Base-by-base conservation (phyloP, 306 rosid species). In the Ochetophila trinervis region DNA sequence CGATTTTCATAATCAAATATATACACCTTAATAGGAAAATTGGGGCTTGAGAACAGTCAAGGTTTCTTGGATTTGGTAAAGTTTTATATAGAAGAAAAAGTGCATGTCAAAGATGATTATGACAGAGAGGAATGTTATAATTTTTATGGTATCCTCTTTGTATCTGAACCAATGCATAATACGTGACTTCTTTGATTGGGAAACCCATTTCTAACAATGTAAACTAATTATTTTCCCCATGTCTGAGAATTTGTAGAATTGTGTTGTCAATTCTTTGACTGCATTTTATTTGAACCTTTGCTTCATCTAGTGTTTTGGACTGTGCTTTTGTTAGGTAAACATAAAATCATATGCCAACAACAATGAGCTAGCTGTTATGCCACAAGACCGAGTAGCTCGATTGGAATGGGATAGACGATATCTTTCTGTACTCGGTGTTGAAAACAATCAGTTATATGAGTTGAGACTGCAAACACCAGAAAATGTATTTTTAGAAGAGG, bases 291-390 rank as follows among this genome's bases (percentile, higher is more conserved):
- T 34, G 9, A n/a, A 15, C 22, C 8, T 30, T 20, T 11, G 14
- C 19, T 19, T 34, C 68, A 63, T 32, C 19, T 21, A 36, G 61
- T 60, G 53, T 30, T 55, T 11, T 65, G 17, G 59, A 32, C 45
- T 71, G 69, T 72, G 51, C 10, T 77, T 72, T 72, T 63, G 68
- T 15, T 44, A 92, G 99, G 99, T 83, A 27, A 90, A 93, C 85
- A 93, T 89, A 72, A 93, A 93, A 70, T 93, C 99, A 34, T 93
- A 84, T 69, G 97, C 99, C 16, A 93, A 57, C 84, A 93, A 80
- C 85, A 92, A 89, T 67, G 93, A 89, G 82, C 88, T 89, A 55
- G 98, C 96, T 62, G 96, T 92, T 16, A 92, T 92, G 96, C 95
- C 99, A 3, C 79, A 87, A 76, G 97, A 87, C 58, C 84, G 97